Evolutionary conservation across 2,329 filamentous ascomycete genomes (phyloP).

Genomic region (Cladophialophora exuberans): DNA sequence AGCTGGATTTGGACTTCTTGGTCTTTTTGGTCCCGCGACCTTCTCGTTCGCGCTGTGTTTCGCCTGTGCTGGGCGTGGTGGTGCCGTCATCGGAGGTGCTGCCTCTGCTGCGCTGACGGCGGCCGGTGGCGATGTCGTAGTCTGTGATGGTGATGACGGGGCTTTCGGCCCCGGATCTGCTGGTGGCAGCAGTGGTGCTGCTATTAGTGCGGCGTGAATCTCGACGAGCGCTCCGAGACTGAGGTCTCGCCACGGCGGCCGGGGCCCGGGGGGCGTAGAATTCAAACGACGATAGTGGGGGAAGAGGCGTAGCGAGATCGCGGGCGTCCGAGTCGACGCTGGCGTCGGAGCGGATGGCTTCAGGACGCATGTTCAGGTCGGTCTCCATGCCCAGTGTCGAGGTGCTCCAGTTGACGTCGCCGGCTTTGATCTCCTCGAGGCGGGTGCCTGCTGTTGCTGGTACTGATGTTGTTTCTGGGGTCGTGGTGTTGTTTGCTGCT

Average conservation of each 20-base stretch:
- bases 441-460: not conserved
- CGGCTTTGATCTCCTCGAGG: not conserved
- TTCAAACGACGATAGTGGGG: slow-evolving; percentile 3
- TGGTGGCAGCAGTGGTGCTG: too few species aligned
- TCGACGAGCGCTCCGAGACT: not conserved
- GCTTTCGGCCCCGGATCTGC: not conserved
- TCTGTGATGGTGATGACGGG: not conserved
- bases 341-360: not conserved
- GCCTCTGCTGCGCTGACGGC: too few species aligned
- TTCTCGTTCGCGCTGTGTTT: not conserved
- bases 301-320: slow-evolving; percentile 3
- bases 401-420: slow-evolving; percentile 11
- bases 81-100: too few species aligned
- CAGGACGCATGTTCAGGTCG: not conserved
- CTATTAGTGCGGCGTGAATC: too few species aligned
- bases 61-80: not conserved
- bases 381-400: slow-evolving; percentile 10
- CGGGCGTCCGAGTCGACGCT: slow-evolving; percentile 1
- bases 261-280: not conserved
- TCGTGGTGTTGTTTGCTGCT: not conserved
- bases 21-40: not conserved
- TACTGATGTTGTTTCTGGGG: not conserved
- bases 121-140: not conserved
- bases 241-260: not conserved
- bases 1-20: too few species aligned